Base-by-base conservation (phyloP, 75 land plant species). In the Selaginella moellendorffii region DNA sequence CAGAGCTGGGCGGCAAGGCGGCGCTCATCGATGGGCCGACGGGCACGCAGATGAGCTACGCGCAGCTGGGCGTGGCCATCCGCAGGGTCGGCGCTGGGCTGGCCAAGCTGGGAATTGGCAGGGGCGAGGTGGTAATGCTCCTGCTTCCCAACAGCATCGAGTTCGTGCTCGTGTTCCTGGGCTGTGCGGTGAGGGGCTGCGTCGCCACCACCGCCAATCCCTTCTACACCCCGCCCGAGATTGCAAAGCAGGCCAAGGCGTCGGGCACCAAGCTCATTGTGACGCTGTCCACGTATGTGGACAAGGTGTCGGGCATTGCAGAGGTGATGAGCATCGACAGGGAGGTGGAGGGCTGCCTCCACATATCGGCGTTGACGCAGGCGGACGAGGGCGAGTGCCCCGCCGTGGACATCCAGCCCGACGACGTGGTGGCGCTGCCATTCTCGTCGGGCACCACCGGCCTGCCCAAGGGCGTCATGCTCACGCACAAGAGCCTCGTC, bases 161-260 rank as follows among this genome's bases (percentile, higher is more conserved):
- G 28, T 88, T 83, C 60, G 79, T 72, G 25, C 72, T 79, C 60
- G 26, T 71, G 21, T 85, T 88, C 72, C 24, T 85, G 24, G 86
- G 78, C 2, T 76, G 81, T 1, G 85, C 86, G 59, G 64, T 74
- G 63, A 46, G 73, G 1, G 95, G 90, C 22, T 79, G 82, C 20
- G 70, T 80, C 21, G 54, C 76, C 54, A 88, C 86, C 67, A 65
- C 90, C 26, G 90, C 80, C 66, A 88, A 88, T 59, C 95, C 95
- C 0, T 79, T 78, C 76, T 85, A 68, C 72, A 88, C 86, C 0
- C 42, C 90, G 0, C 29, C n/a, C 0, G 90, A 88, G 61, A 77
- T 88, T 24, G 72, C 51, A 52, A 83, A 77, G 54, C 95, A 86
- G 61, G 28, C 72, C 54, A 52, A 24, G 0, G 66, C 74, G 0